These are phyloP conservation scores for Iris macrosiphon DNA, from an alignment of 106 monocot genomes.

Conservation along the genomic window DNA sequence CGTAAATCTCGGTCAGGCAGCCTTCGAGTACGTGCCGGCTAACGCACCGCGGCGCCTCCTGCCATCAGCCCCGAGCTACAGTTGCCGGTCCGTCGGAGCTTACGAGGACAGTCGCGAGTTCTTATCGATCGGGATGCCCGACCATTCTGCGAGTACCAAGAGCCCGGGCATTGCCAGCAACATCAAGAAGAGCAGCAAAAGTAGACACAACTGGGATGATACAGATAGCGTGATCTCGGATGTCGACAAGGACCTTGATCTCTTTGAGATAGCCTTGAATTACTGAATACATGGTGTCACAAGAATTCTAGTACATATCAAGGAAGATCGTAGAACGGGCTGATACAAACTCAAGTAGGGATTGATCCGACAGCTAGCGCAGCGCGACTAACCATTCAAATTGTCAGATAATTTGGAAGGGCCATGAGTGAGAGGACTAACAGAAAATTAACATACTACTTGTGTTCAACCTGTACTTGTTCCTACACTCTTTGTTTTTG, in stretches of 20 bases:
- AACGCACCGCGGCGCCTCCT: slow-evolving; percentile 36
- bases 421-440: no score
- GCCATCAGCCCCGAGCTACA: neutral
- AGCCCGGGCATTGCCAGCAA: no score
- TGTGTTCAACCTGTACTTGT: no score
- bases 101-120: slow-evolving; percentile 58
- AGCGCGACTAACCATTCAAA: no score
- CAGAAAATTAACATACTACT: no score
- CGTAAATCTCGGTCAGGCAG: slow-evolving; percentile 59
- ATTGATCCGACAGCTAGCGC: no score
- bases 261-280: slow-evolving; percentile 73
- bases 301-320: no score
- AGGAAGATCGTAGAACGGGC: no score
- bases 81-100: neutral
- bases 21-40: slow-evolving; percentile 52
- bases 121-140: slow-evolving; percentile 48
- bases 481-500: no score
- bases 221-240: slow-evolving; percentile 3
- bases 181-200: slow-evolving; percentile 12
- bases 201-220: slow-evolving; percentile 1
- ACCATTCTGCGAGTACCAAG: slow-evolving; percentile 9
- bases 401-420: no score
- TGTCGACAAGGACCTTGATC: slow-evolving; percentile 56
- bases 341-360: no score
- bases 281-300: slow-evolving; percentile 21